Evolutionary conservation across 345 rosid species (phyloP), one percentile per base, ranked within the genome.

Genomic region (Carallia pectinifolia): DNA sequence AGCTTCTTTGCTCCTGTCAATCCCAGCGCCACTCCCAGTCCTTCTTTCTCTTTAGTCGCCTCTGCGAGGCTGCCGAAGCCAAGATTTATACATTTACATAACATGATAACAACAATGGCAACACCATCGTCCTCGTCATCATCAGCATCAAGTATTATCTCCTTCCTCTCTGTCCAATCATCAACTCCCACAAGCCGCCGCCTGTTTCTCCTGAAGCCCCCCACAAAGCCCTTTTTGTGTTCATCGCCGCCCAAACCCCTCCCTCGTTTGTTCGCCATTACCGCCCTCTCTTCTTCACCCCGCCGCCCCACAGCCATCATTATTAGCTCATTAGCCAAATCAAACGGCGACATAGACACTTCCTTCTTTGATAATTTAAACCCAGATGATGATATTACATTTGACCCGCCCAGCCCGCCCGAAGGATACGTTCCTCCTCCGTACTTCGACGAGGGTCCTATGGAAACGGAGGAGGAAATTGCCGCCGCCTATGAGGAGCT

Each of bases 401-500:
- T 81, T 79, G 92, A 85, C 58, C 92, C 97, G 0, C 89, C 98
- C 0, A 56, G 78, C 30, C 86, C 81, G 3, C 98, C 92, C 0
- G 90, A 88, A 10, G 88, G 87, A 15, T 91, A 66, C 86, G 71
- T 71, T 47, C 67, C 86, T 0, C 83, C 89, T 0, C 90, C 88
- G 0, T 78, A 74, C 67, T 89, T 88, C 86, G 98, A 93, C 72
- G 97, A 93, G n/a, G 86, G 81, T 10, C 85, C 82, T 4, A 68
- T 75, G 37, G 96, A 91, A 74, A 75, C 85, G 1, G 95, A 94
- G 58, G 91, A 84, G 2, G 93, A 91, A 75, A 86, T 86, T 54
- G 89, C 90, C 60, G 78, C 84, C 6, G 96, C 93, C 0, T 91
- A 81, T 23, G 96, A 94, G 74, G 95, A 86, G 77, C 78, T 89